Conservation (phyloP, 163 green algal species). For the Chlorella variabilis region DNA sequence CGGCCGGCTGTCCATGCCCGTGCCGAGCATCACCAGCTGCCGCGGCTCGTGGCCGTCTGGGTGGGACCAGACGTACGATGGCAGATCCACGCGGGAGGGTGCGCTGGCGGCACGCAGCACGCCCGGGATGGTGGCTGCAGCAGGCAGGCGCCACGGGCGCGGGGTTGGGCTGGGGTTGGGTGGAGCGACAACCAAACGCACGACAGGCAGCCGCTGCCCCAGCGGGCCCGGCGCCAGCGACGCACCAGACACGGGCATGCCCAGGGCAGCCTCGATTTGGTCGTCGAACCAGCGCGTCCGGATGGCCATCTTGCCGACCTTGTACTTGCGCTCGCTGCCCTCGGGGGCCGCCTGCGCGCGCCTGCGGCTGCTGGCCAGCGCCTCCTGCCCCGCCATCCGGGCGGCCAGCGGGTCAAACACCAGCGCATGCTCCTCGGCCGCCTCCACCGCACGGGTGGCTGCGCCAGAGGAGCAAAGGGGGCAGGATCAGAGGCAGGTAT, state of each 20-base stretch:
- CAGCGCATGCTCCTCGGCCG: slow-evolving; percentile 27
- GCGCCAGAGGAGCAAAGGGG: slow-evolving; percentile 1
- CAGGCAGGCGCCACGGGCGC: background rate
- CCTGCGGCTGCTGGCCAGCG: background rate
- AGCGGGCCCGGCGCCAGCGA: no score
- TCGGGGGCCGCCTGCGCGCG: background rate
- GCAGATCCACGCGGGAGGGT: background rate
- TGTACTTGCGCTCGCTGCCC: slow-evolving; percentile 10
- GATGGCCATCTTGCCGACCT: slow-evolving; percentile 39
- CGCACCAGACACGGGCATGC: slow-evolving; percentile 29
- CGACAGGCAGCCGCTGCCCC: no score
- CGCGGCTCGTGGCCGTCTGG: slow-evolving; percentile 27
- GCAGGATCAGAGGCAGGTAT: no score
- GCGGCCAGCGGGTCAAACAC: slow-evolving; percentile 41
- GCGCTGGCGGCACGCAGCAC: slow-evolving; percentile 1
- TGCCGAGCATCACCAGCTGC: slow-evolving; percentile 62
- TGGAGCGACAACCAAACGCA: no score
- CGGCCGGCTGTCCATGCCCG: slow-evolving; percentile 72
- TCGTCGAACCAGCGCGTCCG: slow-evolving; percentile 59
- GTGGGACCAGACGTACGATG: background rate
- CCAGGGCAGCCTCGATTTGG: slow-evolving; percentile 43
- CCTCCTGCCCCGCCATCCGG: slow-evolving; percentile 27
- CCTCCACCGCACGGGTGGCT: slow-evolving; percentile 45
- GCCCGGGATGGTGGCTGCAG: slow-evolving; percentile 14
- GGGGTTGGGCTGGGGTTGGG: no score